Evolutionary conservation across 495 filamentous ascomycete genomes (phyloP).

Genomic region (Opeltia flavorubescens): DNA sequence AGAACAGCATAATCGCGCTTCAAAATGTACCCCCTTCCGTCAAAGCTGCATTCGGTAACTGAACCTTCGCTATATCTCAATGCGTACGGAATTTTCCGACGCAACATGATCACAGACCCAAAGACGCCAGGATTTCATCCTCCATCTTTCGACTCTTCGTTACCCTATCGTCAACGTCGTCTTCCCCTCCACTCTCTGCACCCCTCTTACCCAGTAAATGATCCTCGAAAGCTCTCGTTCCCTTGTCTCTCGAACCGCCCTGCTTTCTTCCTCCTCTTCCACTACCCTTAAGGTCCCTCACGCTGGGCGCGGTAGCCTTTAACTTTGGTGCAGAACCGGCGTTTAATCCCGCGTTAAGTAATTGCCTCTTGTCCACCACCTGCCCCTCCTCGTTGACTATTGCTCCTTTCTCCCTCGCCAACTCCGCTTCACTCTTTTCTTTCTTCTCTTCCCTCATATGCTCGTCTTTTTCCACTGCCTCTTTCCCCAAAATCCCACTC

Average conservation of each 20-base stretch:
- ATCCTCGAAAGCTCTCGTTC: constrained; percentile 75
- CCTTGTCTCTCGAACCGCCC: constrained; percentile 41
- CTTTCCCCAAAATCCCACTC: constrained; percentile 14
- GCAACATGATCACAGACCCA: not conserved
- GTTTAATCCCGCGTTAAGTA: constrained; percentile 81
- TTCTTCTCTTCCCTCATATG: constrained; percentile 49
- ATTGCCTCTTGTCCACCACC: constrained; percentile 83
- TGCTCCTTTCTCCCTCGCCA: constrained; percentile 56
- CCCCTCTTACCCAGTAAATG: constrained; percentile 29
- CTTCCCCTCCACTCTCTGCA: constrained; percentile 14
- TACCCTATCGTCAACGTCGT: constrained; percentile 63
- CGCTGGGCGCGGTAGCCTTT: constrained; percentile 21
- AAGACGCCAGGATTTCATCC: constrained; percentile 43
- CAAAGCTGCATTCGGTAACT: too few relatives aligned
- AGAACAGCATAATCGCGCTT: too few relatives aligned
- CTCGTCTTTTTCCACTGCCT: constrained; percentile 26
- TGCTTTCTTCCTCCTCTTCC: not conserved
- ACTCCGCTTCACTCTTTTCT: constrained; percentile 55
- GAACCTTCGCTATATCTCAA: too few relatives aligned
- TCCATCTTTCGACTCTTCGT: constrained; percentile 62
- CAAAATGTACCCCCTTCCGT: too few relatives aligned
- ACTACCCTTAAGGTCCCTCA: not conserved
- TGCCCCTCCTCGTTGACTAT: constrained; percentile 86
- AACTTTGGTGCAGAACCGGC: constrained; percentile 43
- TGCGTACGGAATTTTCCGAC: too few relatives aligned